These are phyloP conservation scores for Alloascoidea africana DNA, from an alignment of 805 yeast species.

Conservation along the genomic window DNA sequence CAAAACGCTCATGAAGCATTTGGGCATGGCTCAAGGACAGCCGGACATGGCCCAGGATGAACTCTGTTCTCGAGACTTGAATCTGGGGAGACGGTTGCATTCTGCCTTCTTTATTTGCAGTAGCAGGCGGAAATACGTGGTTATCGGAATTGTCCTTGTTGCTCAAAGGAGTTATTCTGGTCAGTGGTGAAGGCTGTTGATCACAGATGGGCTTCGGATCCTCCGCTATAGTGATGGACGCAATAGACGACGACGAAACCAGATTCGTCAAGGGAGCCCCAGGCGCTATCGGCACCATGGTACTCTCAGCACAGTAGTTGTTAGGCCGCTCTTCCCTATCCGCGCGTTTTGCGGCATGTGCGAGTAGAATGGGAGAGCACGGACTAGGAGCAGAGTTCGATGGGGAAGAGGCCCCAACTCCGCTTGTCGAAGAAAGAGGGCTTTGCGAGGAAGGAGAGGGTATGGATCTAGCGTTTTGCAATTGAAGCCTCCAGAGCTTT, in stretches of 20 bases:
- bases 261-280: slow-evolving; percentile 2
- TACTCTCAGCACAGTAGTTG: too few species aligned
- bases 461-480: too few species aligned
- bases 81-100: slow-evolving; percentile 33
- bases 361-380: too few species aligned
- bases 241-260: slow-evolving; percentile 3
- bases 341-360: too few species aligned
- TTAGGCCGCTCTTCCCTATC: too few species aligned
- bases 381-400: too few species aligned
- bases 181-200: background rate
- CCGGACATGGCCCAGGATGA: slow-evolving; percentile 61
- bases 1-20: slow-evolving; percentile 56
- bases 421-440: too few species aligned
- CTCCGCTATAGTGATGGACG: slow-evolving; percentile 1
- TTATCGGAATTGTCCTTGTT: slow-evolving; percentile 3
- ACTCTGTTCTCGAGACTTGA: slow-evolving; percentile 26
- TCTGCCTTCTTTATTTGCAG: slow-evolving; percentile 90
- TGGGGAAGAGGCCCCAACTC: too few species aligned
- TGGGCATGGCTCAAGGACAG: slow-evolving; percentile 54
- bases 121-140: slow-evolving; percentile 38
- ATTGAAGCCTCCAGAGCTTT: too few species aligned
- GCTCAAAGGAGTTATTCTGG: background rate
- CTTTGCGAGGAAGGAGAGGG: too few species aligned
- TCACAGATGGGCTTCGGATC: slow-evolving; percentile 1
- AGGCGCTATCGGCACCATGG: slow-evolving; percentile 1